A percentile compares a stretch with the other conserved stretches of the same genome.
phyloP scores from a whole-genome alignment of 1,284 basidiomycete species.

The Pulchroboletus neoregius region DNA sequence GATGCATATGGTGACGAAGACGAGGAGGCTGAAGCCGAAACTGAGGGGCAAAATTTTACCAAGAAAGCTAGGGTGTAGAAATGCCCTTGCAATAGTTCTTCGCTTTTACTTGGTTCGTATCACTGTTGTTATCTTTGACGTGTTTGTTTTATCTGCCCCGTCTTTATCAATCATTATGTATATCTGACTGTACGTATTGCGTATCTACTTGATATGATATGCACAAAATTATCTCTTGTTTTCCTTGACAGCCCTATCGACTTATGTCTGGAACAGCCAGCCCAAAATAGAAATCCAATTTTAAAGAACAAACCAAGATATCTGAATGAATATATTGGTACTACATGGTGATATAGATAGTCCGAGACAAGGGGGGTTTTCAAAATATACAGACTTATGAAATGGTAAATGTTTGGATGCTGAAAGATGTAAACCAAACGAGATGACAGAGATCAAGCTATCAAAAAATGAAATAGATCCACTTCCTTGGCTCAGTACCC shows the following conservation, averaged over 20 bases:
- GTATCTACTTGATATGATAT: too few relatives aligned
- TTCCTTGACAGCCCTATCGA: background rate
- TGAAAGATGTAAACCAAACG: too few relatives aligned
- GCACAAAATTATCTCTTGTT: too few relatives aligned
- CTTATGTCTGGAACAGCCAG: too few relatives aligned
- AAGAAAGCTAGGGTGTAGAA: constrained; percentile 28
- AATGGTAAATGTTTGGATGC: too few relatives aligned
- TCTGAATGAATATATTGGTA: too few relatives aligned
- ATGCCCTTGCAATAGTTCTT: background rate
- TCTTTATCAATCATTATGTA: constrained; percentile 22
- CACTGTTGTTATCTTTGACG: background rate
- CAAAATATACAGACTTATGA: too few relatives aligned
- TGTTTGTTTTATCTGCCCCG: background rate
- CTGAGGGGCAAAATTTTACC: constrained; percentile 5
- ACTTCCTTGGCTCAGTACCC: constrained; percentile 18
- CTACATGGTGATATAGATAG: too few relatives aligned
- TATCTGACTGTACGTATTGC: constrained; percentile 3
- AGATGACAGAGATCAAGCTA: background rate
- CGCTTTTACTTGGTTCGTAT: background rate
- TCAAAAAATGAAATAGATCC: background rate
- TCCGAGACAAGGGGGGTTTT: too few relatives aligned
- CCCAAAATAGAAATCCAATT: too few relatives aligned
- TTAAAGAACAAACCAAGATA: too few relatives aligned
- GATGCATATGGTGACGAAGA: constrained; percentile 15
- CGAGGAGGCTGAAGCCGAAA: constrained; percentile 1